These are phyloP conservation scores for Russula dissimulans DNA, from an alignment of 768 basidiomycete species.

Conservation along the genomic window DNA sequence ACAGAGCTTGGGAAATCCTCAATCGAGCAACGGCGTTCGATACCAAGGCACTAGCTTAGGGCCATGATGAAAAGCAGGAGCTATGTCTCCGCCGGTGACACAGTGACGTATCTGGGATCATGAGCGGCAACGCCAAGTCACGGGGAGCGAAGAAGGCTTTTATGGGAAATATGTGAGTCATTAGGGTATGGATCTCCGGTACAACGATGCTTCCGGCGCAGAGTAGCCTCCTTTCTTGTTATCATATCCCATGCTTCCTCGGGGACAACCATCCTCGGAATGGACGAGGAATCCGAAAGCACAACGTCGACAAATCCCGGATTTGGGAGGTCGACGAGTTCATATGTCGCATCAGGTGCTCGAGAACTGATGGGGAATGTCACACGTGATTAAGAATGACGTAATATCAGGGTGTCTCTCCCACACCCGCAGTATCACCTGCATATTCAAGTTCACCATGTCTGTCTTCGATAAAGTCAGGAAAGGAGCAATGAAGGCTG, in stretches of 20 bases:
- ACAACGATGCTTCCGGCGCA: not conserved
- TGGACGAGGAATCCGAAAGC: no score
- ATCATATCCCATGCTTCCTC: not conserved
- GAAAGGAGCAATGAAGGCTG: conserved; percentile 72
- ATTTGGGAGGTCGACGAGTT: not conserved
- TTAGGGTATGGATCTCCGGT: not conserved
- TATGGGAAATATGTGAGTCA: not conserved
- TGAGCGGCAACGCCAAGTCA: not conserved
- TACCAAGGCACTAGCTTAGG: not conserved
- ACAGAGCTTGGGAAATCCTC: not conserved
- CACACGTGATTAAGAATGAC: no score
- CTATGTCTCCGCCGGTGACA: not conserved
- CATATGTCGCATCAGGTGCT: no score
- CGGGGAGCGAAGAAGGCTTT: no score
- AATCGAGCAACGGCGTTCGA: not conserved
- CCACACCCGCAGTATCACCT: not conserved
- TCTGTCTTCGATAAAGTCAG: conserved; percentile 75
- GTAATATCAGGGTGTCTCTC: not conserved
- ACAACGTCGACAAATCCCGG: not conserved
- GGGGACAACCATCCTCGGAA: no score
- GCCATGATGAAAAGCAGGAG: not conserved
- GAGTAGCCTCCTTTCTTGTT: not conserved
- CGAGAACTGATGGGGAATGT: no score
- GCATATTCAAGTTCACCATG: conserved; percentile 24
- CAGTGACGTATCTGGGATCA: not conserved